Percentiles rank a stretch among this genome's conserved stretches.
These are phyloP conservation scores for Nemania serpens DNA, from an alignment of 2,329 filamentous ascomycete species.

Conservation along the genomic window DNA sequence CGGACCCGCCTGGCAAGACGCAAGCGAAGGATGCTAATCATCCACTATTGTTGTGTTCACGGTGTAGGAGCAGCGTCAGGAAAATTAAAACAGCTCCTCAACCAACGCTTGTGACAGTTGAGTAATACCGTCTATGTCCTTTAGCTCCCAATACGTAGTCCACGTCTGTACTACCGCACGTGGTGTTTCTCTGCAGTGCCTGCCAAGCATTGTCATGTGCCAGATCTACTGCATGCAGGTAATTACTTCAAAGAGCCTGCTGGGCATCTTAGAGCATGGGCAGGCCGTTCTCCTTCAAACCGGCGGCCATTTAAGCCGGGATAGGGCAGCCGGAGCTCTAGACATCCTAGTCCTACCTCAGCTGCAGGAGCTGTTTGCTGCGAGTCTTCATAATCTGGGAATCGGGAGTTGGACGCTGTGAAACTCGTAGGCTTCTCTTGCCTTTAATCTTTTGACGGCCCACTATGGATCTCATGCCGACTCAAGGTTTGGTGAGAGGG, in stretches of 20 bases:
- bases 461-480: background rate
- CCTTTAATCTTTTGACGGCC: background rate
- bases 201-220: constrained; percentile 10
- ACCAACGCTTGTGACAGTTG: background rate
- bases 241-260: constrained; percentile 6
- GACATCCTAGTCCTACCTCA: background rate
- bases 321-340: background rate
- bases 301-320: constrained; percentile 2
- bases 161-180: constrained; percentile 14
- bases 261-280: background rate
- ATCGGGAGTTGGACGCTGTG: background rate
- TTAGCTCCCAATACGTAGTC: background rate
- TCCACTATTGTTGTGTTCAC: background rate
- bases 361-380: background rate
- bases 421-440: background rate
- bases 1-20: background rate
- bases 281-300: background rate
- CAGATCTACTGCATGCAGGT: constrained; percentile 8
- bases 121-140: background rate
- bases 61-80: background rate
- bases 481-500: constrained; percentile 2
- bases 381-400: background rate
- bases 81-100: constrained; percentile 10
- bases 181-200: constrained; percentile 15
- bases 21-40: too few relatives aligned